Percentiles rank a stretch among this genome's conserved stretches.
Conservation (phyloP, 192 early-diverging fungal species). For the Irineochytrium annulatum region DNA sequence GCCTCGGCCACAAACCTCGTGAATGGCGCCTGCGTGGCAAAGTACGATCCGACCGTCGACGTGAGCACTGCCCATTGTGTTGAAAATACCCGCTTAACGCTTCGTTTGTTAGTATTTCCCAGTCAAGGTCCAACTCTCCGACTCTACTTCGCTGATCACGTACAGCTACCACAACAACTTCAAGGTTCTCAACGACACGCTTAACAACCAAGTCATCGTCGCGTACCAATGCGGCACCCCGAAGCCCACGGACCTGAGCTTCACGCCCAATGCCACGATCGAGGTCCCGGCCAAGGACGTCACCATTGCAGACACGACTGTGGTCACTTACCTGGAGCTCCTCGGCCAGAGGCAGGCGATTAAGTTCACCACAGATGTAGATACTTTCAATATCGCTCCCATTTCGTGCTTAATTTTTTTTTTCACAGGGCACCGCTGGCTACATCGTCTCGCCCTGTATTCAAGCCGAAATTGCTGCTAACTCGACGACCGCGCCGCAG, state of each 20-base stretch:
- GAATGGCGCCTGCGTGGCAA: no score
- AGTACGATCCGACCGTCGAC: no score
- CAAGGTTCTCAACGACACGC: constrained; percentile 38
- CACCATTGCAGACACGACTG: constrained; percentile 36
- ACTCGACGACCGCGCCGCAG: not conserved
- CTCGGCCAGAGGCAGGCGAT: constrained; percentile 27
- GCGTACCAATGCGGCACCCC: constrained; percentile 47
- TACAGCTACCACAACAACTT: constrained; percentile 41
- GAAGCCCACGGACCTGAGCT: constrained; percentile 21
- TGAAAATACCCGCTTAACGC: no score
- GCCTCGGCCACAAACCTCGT: no score
- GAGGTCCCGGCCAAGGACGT: constrained; percentile 30
- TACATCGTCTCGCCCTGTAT: constrained; percentile 36
- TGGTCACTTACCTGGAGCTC: constrained; percentile 37
- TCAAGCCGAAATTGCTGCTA: constrained; percentile 16
- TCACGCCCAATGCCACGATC: constrained; percentile 20
- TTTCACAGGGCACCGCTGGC: not conserved
- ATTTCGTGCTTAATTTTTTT: no score
- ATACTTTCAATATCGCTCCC: no score
- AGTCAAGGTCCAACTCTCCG: no score
- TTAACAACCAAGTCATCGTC: constrained; percentile 26
- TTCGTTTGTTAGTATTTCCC: no score
- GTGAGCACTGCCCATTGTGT: no score
- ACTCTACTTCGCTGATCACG: constrained; percentile 16
- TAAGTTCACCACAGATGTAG: constrained; percentile 36